Evolutionary conservation across 257 asterid species (phyloP), one percentile per base, ranked within the genome.

Genomic region (Solanum piurae): DNA sequence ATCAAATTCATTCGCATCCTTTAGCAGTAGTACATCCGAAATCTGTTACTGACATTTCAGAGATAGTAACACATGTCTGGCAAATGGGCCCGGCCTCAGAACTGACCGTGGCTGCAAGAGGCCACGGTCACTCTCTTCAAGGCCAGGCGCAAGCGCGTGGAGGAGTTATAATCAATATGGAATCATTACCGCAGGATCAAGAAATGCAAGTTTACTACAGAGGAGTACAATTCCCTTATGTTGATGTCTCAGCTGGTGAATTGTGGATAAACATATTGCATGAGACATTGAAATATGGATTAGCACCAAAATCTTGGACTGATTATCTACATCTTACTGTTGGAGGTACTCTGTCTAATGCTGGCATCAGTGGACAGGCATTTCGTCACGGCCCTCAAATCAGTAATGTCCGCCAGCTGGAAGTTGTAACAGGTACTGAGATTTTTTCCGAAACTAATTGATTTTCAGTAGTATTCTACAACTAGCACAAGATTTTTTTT

Each of bases 311-410:
- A 88, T 92, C 98, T 31, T 97, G 99, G 99, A 97, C 99, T 0
- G 99, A 97, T 82, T 97, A 97, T 88, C 88, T 97, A 10, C 99
- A 95, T 86, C 92, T 97, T 1, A 94, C 98, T 0, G 98, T 95
- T 29, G 99, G 99, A 4, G 99, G 99, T 34, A 96, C 99, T 21
- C 84, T 96, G 89, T 94, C 98, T 33, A 94, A 96, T 88, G 98
- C 97, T 5, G 99, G 99, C 73, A 94, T 97, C 66, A 97, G 99
- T 14, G 99, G 98, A 11, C 99, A 97, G 87, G 98, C 99, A 7
- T 97, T 97, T 86, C 92, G 92, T 38, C 98, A 95, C 52, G 99
- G 99, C 91, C 99, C 99, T 5, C 99, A 97, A 86, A 97, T 95
- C 91, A 95, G 95, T 80, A 97, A 97, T 66, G 98, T 97, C 83